Conservation (phyloP, 768 basidiomycete genomes). For the Mycena pura region DNA sequence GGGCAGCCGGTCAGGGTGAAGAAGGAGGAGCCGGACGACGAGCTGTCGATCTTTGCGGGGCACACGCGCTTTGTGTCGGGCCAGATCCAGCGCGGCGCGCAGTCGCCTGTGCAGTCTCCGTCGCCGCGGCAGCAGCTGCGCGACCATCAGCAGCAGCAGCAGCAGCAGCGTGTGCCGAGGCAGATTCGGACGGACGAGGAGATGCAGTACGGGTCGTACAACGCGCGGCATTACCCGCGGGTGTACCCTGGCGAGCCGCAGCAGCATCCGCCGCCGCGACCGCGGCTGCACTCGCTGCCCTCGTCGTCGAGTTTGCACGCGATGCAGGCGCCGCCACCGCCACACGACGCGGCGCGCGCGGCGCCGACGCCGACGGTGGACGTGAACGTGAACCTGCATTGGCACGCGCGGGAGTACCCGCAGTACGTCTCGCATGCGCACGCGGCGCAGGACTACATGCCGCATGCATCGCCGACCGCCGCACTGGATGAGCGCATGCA, state of each 20-base stretch:
- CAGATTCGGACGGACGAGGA: constrained; percentile 19
- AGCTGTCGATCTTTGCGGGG: constrained; percentile 73
- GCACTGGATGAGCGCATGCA: constrained; percentile 15
- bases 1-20: constrained; percentile 36
- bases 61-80: constrained; percentile 66
- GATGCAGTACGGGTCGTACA: constrained; percentile 15
- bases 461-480: neutral
- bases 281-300: constrained; percentile 21
- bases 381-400: constrained; percentile 20
- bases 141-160: constrained; percentile 25
- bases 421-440: too few relatives aligned
- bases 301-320: constrained; percentile 24
- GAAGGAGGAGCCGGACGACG: constrained; percentile 64
- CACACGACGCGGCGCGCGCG: neutral
- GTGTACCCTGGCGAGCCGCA: neutral
- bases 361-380: constrained; percentile 12
- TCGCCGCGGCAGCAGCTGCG: constrained; percentile 5
- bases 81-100: constrained; percentile 36
- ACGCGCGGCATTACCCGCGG: constrained; percentile 3
- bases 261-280: constrained; percentile 21
- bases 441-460: constrained; percentile 13
- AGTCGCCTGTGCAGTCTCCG: constrained; percentile 14
- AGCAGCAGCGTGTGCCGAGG: constrained; percentile 17
- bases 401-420: constrained; percentile 15
- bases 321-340: neutral